Conservation (phyloP, 257 asterid species). For the Penstemon davidsonii region DNA sequence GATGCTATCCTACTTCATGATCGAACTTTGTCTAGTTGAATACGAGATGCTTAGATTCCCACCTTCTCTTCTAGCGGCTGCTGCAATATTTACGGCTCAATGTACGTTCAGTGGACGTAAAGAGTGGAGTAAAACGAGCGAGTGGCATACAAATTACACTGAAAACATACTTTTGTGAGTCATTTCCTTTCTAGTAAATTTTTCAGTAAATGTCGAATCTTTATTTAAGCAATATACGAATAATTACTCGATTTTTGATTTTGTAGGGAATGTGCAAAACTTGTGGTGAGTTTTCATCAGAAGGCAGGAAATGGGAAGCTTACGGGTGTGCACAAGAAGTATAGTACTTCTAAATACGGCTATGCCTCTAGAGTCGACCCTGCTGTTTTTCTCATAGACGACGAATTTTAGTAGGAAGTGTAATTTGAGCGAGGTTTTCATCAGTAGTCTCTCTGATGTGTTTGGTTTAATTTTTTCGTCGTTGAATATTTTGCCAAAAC, state of each 20-base stretch:
- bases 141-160: conserved; percentile 56
- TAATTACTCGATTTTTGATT: neutral
- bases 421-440: too few species aligned
- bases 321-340: conserved; percentile 73
- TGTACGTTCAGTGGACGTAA: conserved; percentile 52
- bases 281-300: conserved; percentile 60
- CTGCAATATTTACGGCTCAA: conserved; percentile 82
- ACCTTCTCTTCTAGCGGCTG: conserved; percentile 87
- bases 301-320: conserved; percentile 72
- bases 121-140: conserved; percentile 71
- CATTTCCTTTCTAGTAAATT: neutral
- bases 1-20: conserved; percentile 63
- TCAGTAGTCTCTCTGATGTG: too few species aligned
- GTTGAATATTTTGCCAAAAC: conserved; percentile 58
- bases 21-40: conserved; percentile 83
- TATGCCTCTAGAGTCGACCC: conserved; percentile 64
- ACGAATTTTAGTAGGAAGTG: too few species aligned
- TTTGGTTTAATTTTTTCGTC: neutral
- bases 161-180: conserved; percentile 70
- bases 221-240: too few species aligned
- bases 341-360: conserved; percentile 70
- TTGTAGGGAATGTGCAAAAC: conserved; percentile 66
- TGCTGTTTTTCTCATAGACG: conserved; percentile 52
- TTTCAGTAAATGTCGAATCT: neutral
- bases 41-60: conserved; percentile 73